Percentiles rank a stretch among this genome's conserved stretches.
These are phyloP conservation scores for Spergularia azorica DNA, from an alignment of 179 eudicot species.

Conservation along the genomic window DNA sequence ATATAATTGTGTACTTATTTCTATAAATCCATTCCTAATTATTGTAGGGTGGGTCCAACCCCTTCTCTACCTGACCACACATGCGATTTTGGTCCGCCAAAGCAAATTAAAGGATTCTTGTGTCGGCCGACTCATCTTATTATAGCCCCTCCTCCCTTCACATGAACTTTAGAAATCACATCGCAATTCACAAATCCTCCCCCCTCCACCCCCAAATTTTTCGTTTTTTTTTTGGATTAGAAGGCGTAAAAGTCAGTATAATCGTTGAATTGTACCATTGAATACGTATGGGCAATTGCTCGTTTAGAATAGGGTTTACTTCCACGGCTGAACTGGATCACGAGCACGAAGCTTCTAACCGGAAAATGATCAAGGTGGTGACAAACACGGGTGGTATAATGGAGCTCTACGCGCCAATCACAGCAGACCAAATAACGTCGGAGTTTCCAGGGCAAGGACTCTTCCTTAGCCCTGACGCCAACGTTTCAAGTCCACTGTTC, in stretches of 20 bases:
- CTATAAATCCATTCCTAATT: background rate
- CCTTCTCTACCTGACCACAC: background rate
- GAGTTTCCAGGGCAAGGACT: slow-evolving; percentile 57
- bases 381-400: slow-evolving; percentile 63
- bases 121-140: slow-evolving; percentile 30
- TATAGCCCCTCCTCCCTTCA: background rate
- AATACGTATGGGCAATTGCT: slow-evolving; percentile 13
- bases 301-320: slow-evolving; percentile 5
- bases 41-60: slow-evolving; percentile 3
- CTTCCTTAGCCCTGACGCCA: slow-evolving; percentile 39
- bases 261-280: background rate
- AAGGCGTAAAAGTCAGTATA: background rate
- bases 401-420: slow-evolving; percentile 64
- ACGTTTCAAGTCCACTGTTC: slow-evolving; percentile 23
- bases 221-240: background rate
- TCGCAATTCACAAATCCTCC: background rate
- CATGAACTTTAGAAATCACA: too few species aligned
- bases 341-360: background rate
- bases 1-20: background rate
- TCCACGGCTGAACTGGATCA: background rate
- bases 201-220: too few species aligned
- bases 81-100: slow-evolving; percentile 20
- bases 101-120: slow-evolving; percentile 44
- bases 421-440: slow-evolving; percentile 58
- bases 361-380: slow-evolving; percentile 48